Percentiles rank a stretch among this genome's conserved stretches.
Conservation (phyloP, 1,284 basidiomycete genomes). For the Heterobasidion parviporum region DNA sequence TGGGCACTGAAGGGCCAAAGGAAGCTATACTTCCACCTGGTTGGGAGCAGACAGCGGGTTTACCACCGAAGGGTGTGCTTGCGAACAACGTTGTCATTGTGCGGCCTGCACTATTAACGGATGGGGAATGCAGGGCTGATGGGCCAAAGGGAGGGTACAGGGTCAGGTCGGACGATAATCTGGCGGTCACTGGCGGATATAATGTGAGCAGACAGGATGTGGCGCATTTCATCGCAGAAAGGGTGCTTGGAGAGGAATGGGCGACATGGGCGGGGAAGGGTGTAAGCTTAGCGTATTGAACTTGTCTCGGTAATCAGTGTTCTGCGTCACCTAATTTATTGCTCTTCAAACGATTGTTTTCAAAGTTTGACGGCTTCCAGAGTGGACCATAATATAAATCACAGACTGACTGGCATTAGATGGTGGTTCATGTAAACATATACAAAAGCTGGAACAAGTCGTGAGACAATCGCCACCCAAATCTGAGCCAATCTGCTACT, state of each 20-base stretch:
- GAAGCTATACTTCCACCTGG: constrained; percentile 28
- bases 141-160: constrained; percentile 24
- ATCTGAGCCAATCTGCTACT: neutral
- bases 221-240: constrained; percentile 55
- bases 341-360: no score
- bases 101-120: constrained; percentile 47
- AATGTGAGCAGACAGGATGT: constrained; percentile 57
- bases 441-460: neutral
- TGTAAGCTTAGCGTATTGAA: constrained; percentile 24
- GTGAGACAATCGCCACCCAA: neutral
- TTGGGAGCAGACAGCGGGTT: constrained; percentile 31
- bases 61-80: constrained; percentile 31
- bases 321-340: no score
- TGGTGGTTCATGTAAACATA: no score
- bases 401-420: no score
- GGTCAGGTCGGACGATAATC: constrained; percentile 20
- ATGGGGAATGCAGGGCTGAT: constrained; percentile 40
- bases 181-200: constrained; percentile 32
- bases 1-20: constrained; percentile 24
- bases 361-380: no score
- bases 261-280: constrained; percentile 39
- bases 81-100: constrained; percentile 38
- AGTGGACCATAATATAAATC: no score
- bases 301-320: no score
- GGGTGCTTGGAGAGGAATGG: constrained; percentile 36